Evolutionary conservation across 2,329 filamentous ascomycete species (phyloP).

Genomic region (Botrytis elliptica): DNA sequence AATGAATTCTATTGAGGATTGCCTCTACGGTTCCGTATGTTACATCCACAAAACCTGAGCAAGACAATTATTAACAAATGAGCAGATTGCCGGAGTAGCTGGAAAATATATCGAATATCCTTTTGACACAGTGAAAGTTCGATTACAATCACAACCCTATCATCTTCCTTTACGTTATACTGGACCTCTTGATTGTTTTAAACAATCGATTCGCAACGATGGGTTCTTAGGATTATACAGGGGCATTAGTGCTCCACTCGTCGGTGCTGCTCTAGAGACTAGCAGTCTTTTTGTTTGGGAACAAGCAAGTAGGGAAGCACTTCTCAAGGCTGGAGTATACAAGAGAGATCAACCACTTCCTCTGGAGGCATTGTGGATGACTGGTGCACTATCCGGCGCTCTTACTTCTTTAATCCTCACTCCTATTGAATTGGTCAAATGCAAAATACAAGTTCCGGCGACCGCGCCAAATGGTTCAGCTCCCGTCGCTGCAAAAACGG

Average conservation of each 20-base stretch:
- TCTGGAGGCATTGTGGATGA: conserved; percentile 71
- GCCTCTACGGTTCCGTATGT: conserved; percentile 81
- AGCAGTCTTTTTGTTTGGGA: conserved; percentile 94
- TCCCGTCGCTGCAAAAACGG: conserved; percentile 53
- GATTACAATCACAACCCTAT: conserved; percentile 92
- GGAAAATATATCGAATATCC: conserved; percentile 98
- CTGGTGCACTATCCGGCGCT: conserved; percentile 82
- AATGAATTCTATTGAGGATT: conserved; percentile 73
- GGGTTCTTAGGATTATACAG: conserved; percentile 78
- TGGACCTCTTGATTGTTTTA: conserved; percentile 90
- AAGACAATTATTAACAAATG: conserved; percentile 20
- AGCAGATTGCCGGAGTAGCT: conserved; percentile 74
- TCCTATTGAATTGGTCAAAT: conserved; percentile 95
- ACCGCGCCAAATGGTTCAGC: conserved; percentile 42
- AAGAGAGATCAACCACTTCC: conserved; percentile 61
- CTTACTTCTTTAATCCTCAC: conserved; percentile 90
- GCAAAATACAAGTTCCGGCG: conserved; percentile 85
- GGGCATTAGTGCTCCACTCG: conserved; percentile 85
- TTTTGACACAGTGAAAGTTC: conserved; percentile 97
- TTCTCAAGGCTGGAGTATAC: conserved; percentile 54
- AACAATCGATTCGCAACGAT: conserved; percentile 75
- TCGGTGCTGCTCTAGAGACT: conserved; percentile 89
- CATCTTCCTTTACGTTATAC: conserved; percentile 76
- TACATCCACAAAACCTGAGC: not conserved
- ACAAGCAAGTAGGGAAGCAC: conserved; percentile 65